Percentiles rank a stretch among this genome's conserved stretches.
Conservation (phyloP, 2,329 filamentous ascomycete species). For the Colletotrichum sp. region DNA sequence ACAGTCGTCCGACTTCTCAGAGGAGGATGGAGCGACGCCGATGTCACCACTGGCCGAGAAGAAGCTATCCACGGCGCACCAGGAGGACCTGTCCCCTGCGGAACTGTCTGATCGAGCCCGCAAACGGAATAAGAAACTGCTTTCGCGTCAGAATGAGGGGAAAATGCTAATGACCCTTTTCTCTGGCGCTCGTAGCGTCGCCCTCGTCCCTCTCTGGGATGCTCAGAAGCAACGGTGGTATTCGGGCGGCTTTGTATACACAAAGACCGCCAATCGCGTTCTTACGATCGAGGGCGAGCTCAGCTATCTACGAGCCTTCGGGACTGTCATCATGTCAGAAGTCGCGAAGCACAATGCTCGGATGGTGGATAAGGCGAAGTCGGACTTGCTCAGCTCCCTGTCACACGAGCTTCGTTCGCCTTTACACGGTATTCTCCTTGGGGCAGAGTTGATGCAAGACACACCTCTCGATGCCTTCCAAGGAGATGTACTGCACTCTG, state of each 20-base stretch:
- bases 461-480: slow-evolving; percentile 49
- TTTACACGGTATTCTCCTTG: slow-evolving; percentile 64
- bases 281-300: slow-evolving; percentile 55
- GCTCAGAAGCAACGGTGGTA: slow-evolving; percentile 50
- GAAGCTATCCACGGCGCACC: background rate
- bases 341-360: slow-evolving; percentile 48
- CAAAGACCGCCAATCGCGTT: slow-evolving; percentile 42
- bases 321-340: slow-evolving; percentile 61
- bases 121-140: background rate
- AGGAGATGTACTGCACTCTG: slow-evolving; percentile 45
- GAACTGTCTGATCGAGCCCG: background rate
- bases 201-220: slow-evolving; percentile 55
- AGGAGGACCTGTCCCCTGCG: too few species aligned
- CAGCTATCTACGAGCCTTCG: slow-evolving; percentile 55
- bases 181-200: slow-evolving; percentile 48
- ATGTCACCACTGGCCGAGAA: background rate
- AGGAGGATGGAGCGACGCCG: slow-evolving; percentile 16
- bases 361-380: slow-evolving; percentile 52
- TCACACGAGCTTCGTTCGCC: slow-evolving; percentile 67
- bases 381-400: slow-evolving; percentile 63
- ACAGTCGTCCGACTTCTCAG: slow-evolving; percentile 32
- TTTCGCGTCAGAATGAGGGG: slow-evolving; percentile 27
- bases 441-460: slow-evolving; percentile 58
- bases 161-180: slow-evolving; percentile 38
- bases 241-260: slow-evolving; percentile 56